A percentile compares a stretch with the other conserved stretches of the same genome.
Conservation (phyloP, 2,329 filamentous ascomycete genomes). For the Sphaceloma murrayae region DNA sequence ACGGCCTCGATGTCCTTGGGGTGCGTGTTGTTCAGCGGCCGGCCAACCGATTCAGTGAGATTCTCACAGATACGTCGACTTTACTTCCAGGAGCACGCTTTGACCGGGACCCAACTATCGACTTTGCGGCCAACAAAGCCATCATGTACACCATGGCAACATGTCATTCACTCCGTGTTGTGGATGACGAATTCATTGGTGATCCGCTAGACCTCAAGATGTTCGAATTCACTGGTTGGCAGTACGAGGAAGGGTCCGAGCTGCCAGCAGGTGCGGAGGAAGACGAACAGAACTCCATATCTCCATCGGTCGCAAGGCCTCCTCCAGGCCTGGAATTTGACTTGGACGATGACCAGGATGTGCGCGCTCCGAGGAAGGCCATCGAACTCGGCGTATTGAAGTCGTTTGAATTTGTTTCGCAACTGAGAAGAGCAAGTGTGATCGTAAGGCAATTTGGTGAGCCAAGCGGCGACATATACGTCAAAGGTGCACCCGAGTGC, state of each 20-base stretch:
- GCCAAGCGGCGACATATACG: slow-evolving; percentile 75
- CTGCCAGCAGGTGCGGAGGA: slow-evolving; percentile 52
- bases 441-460: slow-evolving; percentile 82
- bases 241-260: slow-evolving; percentile 78
- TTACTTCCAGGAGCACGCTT: slow-evolving; percentile 48
- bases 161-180: slow-evolving; percentile 78
- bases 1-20: slow-evolving; percentile 87
- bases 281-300: slow-evolving; percentile 64
- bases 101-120: slow-evolving; percentile 50
- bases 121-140: slow-evolving; percentile 55
- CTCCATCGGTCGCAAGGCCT: slow-evolving; percentile 81
- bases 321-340: slow-evolving; percentile 54
- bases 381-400: slow-evolving; percentile 86
- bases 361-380: slow-evolving; percentile 39
- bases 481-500: slow-evolving; percentile 93
- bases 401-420: slow-evolving; percentile 89
- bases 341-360: slow-evolving; percentile 40
- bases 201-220: slow-evolving; percentile 96
- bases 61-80: slow-evolving; percentile 56
- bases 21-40: slow-evolving; percentile 64
- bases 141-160: slow-evolving; percentile 93
- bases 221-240: slow-evolving; percentile 95
- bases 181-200: slow-evolving; percentile 82
- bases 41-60: slow-evolving; percentile 59
- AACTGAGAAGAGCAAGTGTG: slow-evolving; percentile 84